phyloP scores from a whole-genome alignment of 2,329 filamentous ascomycete genomes.

The Ceratocystis albifundus region DNA sequence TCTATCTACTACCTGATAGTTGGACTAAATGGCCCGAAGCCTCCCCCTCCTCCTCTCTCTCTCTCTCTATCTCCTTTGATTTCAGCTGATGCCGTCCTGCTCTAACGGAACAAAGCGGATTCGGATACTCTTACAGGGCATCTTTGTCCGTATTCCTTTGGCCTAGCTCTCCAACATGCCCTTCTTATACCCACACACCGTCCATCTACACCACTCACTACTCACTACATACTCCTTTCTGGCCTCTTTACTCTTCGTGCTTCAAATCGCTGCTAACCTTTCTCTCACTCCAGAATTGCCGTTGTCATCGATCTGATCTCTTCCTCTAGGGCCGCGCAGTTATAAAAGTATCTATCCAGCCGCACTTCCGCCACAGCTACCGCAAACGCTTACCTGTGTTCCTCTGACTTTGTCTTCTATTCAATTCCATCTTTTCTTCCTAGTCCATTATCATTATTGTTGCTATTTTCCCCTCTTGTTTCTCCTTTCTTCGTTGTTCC shows the following conservation, averaged over 20 bases:
- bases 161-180: neutral
- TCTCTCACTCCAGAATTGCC: neutral
- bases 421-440: neutral
- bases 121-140: neutral
- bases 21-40: neutral
- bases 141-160: constrained; percentile 2
- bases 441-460: neutral
- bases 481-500: constrained; percentile 9
- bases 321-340: neutral
- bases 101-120: neutral
- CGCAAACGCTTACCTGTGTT: neutral
- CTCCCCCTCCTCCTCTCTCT: neutral
- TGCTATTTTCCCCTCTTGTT: neutral
- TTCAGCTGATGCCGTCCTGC: neutral
- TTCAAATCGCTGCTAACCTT: neutral
- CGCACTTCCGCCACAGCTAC: neutral
- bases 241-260: neutral
- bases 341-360: constrained; percentile 2
- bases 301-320: neutral
- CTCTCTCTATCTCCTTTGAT: neutral
- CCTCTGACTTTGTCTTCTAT: neutral
- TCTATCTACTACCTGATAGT: neutral
- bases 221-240: neutral
- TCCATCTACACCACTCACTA: too few relatives aligned
- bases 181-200: neutral